phyloP scores from a whole-genome alignment of 2,329 filamentous ascomycete genomes.

The Septoria petroselini region DNA sequence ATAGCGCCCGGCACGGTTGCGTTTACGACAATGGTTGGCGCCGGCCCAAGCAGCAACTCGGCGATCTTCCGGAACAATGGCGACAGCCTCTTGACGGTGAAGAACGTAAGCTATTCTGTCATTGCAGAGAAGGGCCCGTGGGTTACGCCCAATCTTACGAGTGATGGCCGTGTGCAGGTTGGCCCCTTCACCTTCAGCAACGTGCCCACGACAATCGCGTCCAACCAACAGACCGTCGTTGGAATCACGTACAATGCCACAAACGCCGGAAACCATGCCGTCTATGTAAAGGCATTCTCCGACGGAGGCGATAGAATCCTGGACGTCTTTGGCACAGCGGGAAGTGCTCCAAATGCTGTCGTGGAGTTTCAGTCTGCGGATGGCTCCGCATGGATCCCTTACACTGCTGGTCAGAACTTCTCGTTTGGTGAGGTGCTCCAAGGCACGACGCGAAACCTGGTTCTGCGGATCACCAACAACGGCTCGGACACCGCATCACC shows the following conservation, averaged over 20 bases:
- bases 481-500: conserved; percentile 14
- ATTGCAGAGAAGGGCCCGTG: conserved; percentile 9
- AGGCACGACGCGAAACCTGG: conserved; percentile 5
- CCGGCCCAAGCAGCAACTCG: conserved; percentile 3
- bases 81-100: conserved; percentile 7
- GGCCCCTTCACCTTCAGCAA: conserved; percentile 10
- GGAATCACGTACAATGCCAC: conserved; percentile 10
- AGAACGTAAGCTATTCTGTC: conserved; percentile 4
- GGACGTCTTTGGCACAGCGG: conserved; percentile 13
- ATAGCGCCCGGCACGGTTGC: conserved; percentile 5
- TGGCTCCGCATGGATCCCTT: conserved; percentile 5
- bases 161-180: conserved; percentile 9
- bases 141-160: conserved; percentile 10
- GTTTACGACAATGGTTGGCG: conserved; percentile 8
- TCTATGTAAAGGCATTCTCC: conserved; percentile 5
- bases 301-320: conserved; percentile 11
- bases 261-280: conserved; percentile 11
- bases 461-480: conserved; percentile 15
- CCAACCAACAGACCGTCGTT: conserved; percentile 2
- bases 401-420: conserved; percentile 11
- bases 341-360: conserved; percentile 6
- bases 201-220: conserved; percentile 7
- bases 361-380: conserved; percentile 11
- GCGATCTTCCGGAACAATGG: conserved; percentile 11
- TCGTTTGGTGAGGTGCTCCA: conserved; percentile 10